Conservation (phyloP, 2,329 filamentous ascomycete species). For the Stachybotrys elegans region DNA sequence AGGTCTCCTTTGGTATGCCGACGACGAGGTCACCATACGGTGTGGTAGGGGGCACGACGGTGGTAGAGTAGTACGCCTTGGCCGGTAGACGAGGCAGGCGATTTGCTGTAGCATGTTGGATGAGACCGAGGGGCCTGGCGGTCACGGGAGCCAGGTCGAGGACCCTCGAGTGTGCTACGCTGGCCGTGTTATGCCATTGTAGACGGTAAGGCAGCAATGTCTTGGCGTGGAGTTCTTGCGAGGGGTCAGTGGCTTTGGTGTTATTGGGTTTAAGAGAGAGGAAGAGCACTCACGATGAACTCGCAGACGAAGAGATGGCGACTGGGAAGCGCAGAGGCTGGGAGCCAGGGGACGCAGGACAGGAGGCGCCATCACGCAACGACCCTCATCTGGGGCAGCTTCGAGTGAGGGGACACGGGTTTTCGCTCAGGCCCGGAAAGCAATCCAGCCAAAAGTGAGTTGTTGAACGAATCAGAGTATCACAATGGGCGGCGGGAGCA, state of each 20-base stretch:
- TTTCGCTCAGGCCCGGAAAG: too few species aligned
- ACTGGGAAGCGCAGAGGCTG: conserved; percentile 21
- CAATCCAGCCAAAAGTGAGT: too few species aligned
- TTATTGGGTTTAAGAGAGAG: not conserved
- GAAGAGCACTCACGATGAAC: conserved; percentile 15
- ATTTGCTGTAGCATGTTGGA: conserved; percentile 32
- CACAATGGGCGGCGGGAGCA: too few species aligned
- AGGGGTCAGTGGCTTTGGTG: not conserved
- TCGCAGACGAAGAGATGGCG: conserved; percentile 16
- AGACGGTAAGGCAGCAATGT: conserved; percentile 19
- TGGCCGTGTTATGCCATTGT: conserved; percentile 34
- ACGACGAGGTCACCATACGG: conserved; percentile 72
- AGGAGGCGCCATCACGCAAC: conserved; percentile 26
- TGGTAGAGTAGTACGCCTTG: conserved; percentile 32
- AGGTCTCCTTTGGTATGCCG: conserved; percentile 76
- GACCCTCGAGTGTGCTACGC: conserved; percentile 20
- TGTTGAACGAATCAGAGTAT: too few species aligned
- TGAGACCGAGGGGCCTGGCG: conserved; percentile 29
- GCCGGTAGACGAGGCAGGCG: conserved; percentile 17
- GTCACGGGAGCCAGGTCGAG: conserved; percentile 16
- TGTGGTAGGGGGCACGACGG: conserved; percentile 35
- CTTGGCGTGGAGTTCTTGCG: too few species aligned
- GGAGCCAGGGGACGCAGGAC: conserved; percentile 27
- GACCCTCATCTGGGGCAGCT: conserved; percentile 22
- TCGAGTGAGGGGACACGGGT: too few species aligned